phyloP scores from a whole-genome alignment of 352 stramenopile genomes.

The Phytophthora brassicae region DNA sequence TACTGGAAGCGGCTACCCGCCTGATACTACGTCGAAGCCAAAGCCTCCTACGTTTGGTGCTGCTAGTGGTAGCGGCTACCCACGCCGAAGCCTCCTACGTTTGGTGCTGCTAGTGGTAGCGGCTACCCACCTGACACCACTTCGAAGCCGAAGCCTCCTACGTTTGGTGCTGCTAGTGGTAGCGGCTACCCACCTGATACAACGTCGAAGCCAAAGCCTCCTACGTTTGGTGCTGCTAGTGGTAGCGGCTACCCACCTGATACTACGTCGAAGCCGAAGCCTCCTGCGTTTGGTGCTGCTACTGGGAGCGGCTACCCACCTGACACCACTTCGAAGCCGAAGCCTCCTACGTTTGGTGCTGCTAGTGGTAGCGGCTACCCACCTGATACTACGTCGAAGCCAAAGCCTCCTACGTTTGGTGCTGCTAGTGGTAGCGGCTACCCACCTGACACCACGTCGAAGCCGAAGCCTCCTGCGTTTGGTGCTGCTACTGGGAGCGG shows the following conservation, averaged over 20 bases:
- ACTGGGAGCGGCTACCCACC: background rate
- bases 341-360: conserved; percentile 4
- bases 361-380: conserved; percentile 32
- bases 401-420: conserved; percentile 24
- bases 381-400: conserved; percentile 33
- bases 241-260: conserved; percentile 1
- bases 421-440: conserved; percentile 26
- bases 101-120: background rate
- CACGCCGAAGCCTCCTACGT: conserved; percentile 1
- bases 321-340: conserved; percentile 6
- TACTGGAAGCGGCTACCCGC: conserved; percentile 7
- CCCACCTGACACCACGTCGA: conserved; percentile 39
- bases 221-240: conserved; percentile 2
- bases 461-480: conserved; percentile 34
- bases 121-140: conserved; percentile 8
- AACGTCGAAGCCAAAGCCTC: conserved; percentile 7
- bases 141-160: conserved; percentile 3
- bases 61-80: background rate
- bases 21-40: conserved; percentile 16
- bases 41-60: conserved; percentile 8
- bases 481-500: conserved; percentile 3
- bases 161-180: background rate
- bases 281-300: background rate
- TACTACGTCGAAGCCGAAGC: conserved; percentile 9
- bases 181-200: conserved; percentile 9